These are phyloP conservation scores for Saturnispora kantuleensis DNA, from an alignment of 805 yeast species.

Conservation along the genomic window DNA sequence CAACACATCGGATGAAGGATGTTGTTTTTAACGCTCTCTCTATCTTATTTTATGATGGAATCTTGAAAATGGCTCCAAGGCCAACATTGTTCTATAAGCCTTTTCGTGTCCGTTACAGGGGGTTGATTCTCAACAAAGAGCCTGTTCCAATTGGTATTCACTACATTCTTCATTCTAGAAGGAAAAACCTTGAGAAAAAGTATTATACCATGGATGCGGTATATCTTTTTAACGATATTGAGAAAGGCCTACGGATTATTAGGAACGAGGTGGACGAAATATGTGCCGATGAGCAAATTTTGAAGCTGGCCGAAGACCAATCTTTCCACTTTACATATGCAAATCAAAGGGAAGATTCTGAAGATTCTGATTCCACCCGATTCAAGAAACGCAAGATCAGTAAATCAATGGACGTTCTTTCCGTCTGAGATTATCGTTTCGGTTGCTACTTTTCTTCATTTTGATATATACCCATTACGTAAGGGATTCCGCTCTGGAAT, in stretches of 20 bases:
- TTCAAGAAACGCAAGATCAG: conserved; percentile 15
- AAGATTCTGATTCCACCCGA: not conserved
- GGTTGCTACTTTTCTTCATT: not conserved
- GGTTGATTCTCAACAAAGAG: conserved; percentile 12
- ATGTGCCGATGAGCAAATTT: too few relatives aligned
- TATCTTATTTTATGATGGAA: conserved; percentile 14
- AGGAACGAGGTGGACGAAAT: too few relatives aligned
- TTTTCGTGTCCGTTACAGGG: conserved; percentile 12
- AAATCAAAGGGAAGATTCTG: not conserved
- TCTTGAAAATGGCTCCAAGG: conserved; percentile 11
- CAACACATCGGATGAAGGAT: not conserved
- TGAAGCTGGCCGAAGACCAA: too few relatives aligned
- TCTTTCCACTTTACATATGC: not conserved
- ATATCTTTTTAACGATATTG: not conserved
- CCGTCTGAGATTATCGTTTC: conserved; percentile 8
- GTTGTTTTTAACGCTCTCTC: conserved; percentile 14
- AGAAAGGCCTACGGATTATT: too few relatives aligned
- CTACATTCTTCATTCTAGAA: conserved; percentile 8
- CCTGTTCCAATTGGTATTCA: conserved; percentile 13
- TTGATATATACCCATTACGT: not conserved
- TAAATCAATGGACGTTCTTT: conserved; percentile 17
- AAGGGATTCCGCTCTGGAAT: not conserved
- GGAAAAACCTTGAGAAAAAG: not conserved
- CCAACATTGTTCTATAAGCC: conserved; percentile 9
- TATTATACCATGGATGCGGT: not conserved